Base-by-base conservation (phyloP, 2,329 filamentous ascomycete genomes). In the Phaeosphaeria sp. region DNA sequence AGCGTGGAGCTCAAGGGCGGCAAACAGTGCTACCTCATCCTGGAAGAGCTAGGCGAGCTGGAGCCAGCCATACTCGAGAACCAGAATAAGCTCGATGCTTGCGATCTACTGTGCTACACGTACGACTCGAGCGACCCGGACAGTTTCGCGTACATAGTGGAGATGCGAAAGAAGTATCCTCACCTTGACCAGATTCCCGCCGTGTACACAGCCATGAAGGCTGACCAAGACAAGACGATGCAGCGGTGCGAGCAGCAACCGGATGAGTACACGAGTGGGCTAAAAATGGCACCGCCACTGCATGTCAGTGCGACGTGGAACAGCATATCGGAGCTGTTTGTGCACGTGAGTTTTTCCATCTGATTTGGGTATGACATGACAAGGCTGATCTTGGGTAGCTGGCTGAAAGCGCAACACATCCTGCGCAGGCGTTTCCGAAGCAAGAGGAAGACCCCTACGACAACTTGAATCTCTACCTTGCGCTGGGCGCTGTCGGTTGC, bases 41-140 rank as follows among this genome's bases (percentile, higher is more conserved):
- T 98, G 22, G 92, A 97, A 72, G 95, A 99, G 78, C 88, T 98
- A 0, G 95, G 95, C 33, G 93, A 98, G 77, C 83, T 97, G n/a
- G 95, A 98, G 76, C 90, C 92, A 0, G 95, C 95, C 13, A 93
- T 98, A 54, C 82, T 99, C 2, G 95, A 98, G 55, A 99, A 99
- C 72, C 88, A 89, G 71, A 86, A 88, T 46, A 97, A 96, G 77
- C 84, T 99, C 15, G 92, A 97, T 70, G 89, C 93, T 6, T 98
- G 94, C 77, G 95, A 99, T 77, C 84, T 99, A 22, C 85, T 99
- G 46, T 96, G 94, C 78, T 98, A 96, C 78, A 89, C 92, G 0
- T 99, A 98, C 79, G 95, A 99, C 80, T 98, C 94, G 1, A 96
- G 93, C 1, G 93, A 99, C 61, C 94, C 95, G 0, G 93, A 98